A percentile compares a stretch with the other conserved stretches of the same genome.
These are phyloP conservation scores for Penicillium coprophilum DNA, from an alignment of 495 filamentous ascomycete species.

Conservation along the genomic window DNA sequence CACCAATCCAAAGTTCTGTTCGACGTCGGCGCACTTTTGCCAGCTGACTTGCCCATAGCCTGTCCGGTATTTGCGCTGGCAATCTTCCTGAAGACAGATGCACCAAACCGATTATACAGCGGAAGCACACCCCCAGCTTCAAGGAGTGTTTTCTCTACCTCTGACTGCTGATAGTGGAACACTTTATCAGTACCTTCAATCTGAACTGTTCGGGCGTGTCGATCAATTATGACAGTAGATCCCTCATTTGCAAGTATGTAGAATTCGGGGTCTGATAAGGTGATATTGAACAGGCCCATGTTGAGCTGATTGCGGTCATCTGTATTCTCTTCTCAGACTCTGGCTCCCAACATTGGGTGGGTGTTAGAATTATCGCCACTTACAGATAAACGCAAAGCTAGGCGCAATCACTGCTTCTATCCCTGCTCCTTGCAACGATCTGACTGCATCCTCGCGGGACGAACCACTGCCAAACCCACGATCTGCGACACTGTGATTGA, in stretches of 20 bases:
- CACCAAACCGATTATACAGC: conserved; percentile 4
- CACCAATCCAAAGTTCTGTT: not conserved
- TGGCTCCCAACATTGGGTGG: not conserved
- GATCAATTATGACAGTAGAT: not conserved
- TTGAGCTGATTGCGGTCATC: conserved; percentile 7
- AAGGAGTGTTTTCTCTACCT: conserved; percentile 4
- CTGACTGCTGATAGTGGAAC: conserved; percentile 6
- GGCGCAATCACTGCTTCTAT: conserved; percentile 7
- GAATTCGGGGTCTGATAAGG: conserved; percentile 3
- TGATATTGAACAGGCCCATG: conserved; percentile 9
- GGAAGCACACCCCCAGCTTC: conserved; percentile 2
- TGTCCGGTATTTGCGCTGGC: not conserved
- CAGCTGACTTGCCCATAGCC: not conserved
- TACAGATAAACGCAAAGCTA: conserved; percentile 5
- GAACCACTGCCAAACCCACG: conserved; percentile 6
- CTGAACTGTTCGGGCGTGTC: not conserved
- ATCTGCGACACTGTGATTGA: not conserved
- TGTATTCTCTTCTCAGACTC: not conserved
- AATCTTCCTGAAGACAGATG: conserved; percentile 1
- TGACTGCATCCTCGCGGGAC: conserved; percentile 6
- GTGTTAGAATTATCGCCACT: not conserved
- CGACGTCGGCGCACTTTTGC: not conserved
- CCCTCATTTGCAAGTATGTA: conserved; percentile 2
- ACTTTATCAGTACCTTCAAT: conserved; percentile 2
- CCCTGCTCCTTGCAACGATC: conserved; percentile 7